Percentiles rank a stretch among this genome's conserved stretches.
These are phyloP conservation scores for Buxus sempervirens DNA, from an alignment of 164 flowering plant species.

Conservation along the genomic window DNA sequence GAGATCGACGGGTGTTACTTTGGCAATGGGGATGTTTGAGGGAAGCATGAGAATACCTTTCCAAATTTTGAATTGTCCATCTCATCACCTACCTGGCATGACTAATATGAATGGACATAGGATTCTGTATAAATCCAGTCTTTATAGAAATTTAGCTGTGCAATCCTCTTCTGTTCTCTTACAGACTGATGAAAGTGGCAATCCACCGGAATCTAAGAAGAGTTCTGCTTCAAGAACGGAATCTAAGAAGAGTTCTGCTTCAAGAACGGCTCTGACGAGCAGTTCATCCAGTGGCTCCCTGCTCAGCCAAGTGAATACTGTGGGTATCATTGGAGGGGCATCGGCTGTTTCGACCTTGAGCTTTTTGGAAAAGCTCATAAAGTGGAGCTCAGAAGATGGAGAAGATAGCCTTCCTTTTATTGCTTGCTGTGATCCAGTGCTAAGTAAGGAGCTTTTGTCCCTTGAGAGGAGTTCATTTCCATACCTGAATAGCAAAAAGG, in stretches of 20 bases:
- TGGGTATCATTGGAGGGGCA: constrained; percentile 75
- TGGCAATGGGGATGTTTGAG: constrained; percentile 19
- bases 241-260: constrained; percentile 3
- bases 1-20: too few relatives aligned
- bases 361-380: constrained; percentile 53
- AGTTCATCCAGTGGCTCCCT: constrained; percentile 18
- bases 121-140: constrained; percentile 21
- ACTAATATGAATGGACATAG: constrained; percentile 21
- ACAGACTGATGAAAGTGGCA: constrained; percentile 28
- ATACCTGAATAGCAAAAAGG: constrained; percentile 19
- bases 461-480: constrained; percentile 27
- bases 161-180: constrained; percentile 25
- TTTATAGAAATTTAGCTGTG: constrained; percentile 15
- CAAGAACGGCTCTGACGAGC: too few relatives aligned
- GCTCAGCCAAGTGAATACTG: constrained; percentile 37
- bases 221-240: constrained; percentile 9
- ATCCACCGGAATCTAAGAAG: constrained; percentile 23
- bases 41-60: constrained; percentile 28
- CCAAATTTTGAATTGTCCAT: constrained; percentile 22
- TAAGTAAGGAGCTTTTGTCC: constrained; percentile 38
- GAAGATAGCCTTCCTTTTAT: constrained; percentile 52
- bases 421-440: constrained; percentile 59
- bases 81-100: constrained; percentile 21
- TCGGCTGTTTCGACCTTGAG: constrained; percentile 53
- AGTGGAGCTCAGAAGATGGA: constrained; percentile 45